Conservation (phyloP, 2,329 filamentous ascomycete species). For the Magnaporthiopsis rhizophila region DNA sequence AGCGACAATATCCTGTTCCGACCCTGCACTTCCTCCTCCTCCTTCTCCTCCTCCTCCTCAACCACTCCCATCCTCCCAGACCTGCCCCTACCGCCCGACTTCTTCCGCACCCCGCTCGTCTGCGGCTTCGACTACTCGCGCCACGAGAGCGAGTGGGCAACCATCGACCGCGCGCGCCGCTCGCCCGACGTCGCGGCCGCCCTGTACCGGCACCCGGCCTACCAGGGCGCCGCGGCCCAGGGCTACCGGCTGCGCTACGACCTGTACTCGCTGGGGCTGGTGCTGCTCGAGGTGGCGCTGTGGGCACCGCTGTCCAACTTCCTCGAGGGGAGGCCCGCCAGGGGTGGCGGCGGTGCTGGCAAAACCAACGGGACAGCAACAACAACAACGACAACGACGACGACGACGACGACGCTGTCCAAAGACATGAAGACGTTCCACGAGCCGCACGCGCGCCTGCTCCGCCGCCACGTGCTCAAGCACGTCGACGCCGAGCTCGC, state of each 20-base stretch:
- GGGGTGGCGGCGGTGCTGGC: background rate
- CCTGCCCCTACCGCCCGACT: slow-evolving; percentile 15
- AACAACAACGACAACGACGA: background rate
- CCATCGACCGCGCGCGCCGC: slow-evolving; percentile 5
- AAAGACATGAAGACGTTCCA: slow-evolving; percentile 2
- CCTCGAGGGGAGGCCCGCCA: slow-evolving; percentile 9
- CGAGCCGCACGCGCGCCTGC: slow-evolving; percentile 1
- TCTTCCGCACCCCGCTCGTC: slow-evolving; percentile 34
- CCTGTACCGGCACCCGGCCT: slow-evolving; percentile 9
- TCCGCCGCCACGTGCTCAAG: background rate
- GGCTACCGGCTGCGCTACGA: slow-evolving; percentile 17
- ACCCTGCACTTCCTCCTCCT: slow-evolving; percentile 13
- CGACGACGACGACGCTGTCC: background rate
- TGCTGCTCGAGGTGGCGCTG: slow-evolving; percentile 38
- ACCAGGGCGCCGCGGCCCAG: slow-evolving; percentile 4
- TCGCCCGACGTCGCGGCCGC: slow-evolving; percentile 1
- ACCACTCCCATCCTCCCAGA: background rate
- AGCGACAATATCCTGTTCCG: slow-evolving; percentile 43
- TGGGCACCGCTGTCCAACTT: slow-evolving; percentile 19
- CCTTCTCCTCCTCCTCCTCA: too few relatives aligned
- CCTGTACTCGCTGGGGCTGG: slow-evolving; percentile 39
- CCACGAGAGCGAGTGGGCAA: slow-evolving; percentile 16
- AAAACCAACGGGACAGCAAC: background rate
- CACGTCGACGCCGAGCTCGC: slow-evolving; percentile 6
- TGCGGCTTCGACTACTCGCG: slow-evolving; percentile 48